These are phyloP conservation scores for Domatiomyces catenatus DNA, from an alignment of 2,329 filamentous ascomycete genomes.

Conservation along the genomic window DNA sequence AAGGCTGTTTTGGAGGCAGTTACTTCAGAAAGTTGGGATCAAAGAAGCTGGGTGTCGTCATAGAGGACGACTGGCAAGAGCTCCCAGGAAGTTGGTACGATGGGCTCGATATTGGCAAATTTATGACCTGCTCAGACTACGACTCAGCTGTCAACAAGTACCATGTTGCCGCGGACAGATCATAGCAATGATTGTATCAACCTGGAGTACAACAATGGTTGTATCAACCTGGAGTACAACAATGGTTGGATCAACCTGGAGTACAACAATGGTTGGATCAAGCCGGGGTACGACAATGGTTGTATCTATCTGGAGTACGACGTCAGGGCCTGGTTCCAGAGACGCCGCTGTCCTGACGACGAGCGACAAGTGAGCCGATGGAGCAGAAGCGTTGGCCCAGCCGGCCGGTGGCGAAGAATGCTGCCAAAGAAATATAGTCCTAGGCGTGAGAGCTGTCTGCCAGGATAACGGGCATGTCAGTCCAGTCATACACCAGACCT, in stretches of 20 bases:
- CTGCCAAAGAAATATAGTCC: slow-evolving; percentile 38
- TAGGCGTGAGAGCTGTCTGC: slow-evolving; percentile 35
- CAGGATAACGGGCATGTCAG: slow-evolving; percentile 32
- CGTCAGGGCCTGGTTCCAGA: slow-evolving; percentile 39
- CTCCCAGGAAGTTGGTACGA: slow-evolving; percentile 31
- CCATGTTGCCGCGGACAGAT: slow-evolving; percentile 36
- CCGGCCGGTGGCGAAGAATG: slow-evolving; percentile 36
- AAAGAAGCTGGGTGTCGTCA: slow-evolving; percentile 25
- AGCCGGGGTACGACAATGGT: no score
- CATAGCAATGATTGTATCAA: slow-evolving; percentile 41
- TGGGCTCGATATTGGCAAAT: slow-evolving; percentile 25
- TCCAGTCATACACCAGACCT: slow-evolving; percentile 42
- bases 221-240: no score
- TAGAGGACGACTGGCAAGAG: slow-evolving; percentile 34
- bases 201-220: no score
- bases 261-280: slow-evolving; percentile 40
- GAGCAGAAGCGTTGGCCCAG: slow-evolving; percentile 37
- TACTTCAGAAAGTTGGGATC: slow-evolving; percentile 38
- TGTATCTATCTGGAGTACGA: slow-evolving; percentile 43
- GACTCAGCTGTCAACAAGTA: slow-evolving; percentile 38
- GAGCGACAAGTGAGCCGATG: slow-evolving; percentile 38
- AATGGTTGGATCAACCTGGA: slow-evolving; percentile 41
- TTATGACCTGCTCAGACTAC: slow-evolving; percentile 29
- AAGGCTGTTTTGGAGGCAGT: slow-evolving; percentile 38
- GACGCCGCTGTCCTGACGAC: slow-evolving; percentile 37